Evolutionary conservation across 306 rosid genomes (phyloP).

Genomic region (Cucumis cinereus): DNA sequence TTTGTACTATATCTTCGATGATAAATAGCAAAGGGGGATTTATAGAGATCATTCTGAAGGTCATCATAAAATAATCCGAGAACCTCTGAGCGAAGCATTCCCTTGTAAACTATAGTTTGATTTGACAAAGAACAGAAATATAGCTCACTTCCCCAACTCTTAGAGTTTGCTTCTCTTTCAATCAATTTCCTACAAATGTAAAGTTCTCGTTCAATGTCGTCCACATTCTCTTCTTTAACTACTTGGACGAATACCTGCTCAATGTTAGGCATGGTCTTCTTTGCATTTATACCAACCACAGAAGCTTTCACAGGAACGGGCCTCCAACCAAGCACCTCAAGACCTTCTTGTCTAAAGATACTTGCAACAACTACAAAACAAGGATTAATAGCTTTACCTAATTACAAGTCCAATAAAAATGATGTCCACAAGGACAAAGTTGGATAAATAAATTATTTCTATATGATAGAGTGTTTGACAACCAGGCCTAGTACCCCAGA

Average conservation of each 20-base stretch:
- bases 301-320: constrained; percentile 88
- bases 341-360: constrained; percentile 88
- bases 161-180: constrained; percentile 70
- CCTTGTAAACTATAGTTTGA: constrained; percentile 95
- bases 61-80: constrained; percentile 85
- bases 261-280: constrained; percentile 86
- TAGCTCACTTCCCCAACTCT: constrained; percentile 92
- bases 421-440: background rate
- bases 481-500: background rate
- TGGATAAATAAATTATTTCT: background rate
- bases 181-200: constrained; percentile 92
- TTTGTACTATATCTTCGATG: constrained; percentile 98
- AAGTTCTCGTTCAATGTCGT: constrained; percentile 88
- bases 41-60: constrained; percentile 77
- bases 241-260: constrained; percentile 90
- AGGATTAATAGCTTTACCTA: background rate
- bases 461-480: background rate
- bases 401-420: background rate
- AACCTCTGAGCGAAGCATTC: constrained; percentile 99
- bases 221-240: constrained; percentile 82
- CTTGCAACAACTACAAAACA: constrained; percentile 62
- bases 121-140: constrained; percentile 97
- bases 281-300: constrained; percentile 84
- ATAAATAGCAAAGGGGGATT: constrained; percentile 89
- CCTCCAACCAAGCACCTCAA: constrained; percentile 98